These are phyloP conservation scores for Paspalum notatum DNA, from an alignment of 176 grass and related monocot species.

Conservation along the genomic window DNA sequence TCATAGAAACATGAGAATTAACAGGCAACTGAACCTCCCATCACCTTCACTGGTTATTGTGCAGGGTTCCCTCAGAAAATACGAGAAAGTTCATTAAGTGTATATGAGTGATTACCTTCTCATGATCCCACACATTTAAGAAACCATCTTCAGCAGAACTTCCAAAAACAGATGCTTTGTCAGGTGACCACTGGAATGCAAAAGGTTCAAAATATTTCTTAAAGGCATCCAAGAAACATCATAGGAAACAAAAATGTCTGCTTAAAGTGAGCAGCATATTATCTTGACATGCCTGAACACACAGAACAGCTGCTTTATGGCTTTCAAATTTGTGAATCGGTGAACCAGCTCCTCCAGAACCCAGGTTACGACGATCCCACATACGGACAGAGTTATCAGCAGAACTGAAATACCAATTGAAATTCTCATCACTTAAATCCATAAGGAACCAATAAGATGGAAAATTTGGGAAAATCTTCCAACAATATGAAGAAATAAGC, in stretches of 20 bases:
- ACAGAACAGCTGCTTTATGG: constrained; percentile 93
- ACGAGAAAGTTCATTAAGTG: neutral
- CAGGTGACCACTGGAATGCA: constrained; percentile 88
- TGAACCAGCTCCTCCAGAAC: constrained; percentile 58
- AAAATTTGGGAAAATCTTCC: constrained; percentile 13
- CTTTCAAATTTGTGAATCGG: constrained; percentile 85
- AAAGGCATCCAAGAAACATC: constrained; percentile 21
- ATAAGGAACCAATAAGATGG: neutral
- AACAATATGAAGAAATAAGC: constrained; percentile 18
- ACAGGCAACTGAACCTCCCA: neutral
- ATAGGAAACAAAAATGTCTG: neutral
- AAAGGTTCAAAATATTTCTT: constrained; percentile 10
- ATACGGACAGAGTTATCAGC: constrained; percentile 89
- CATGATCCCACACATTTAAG: constrained; percentile 89
- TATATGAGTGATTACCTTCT: constrained; percentile 61
- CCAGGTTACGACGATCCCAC: constrained; percentile 90
- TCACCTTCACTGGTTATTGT: neutral
- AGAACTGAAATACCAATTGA: constrained; percentile 60
- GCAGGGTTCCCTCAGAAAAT: neutral
- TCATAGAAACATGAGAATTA: constrained; percentile 20
- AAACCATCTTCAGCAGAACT: constrained; percentile 87
- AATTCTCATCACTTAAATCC: constrained; percentile 26
- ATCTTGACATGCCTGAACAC: constrained; percentile 72
- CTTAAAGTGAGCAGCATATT: constrained; percentile 3
- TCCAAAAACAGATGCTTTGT: constrained; percentile 94